Evolutionary conservation across 805 yeast genomes (phyloP).

Genomic region (Monosporozyma siamensis): DNA sequence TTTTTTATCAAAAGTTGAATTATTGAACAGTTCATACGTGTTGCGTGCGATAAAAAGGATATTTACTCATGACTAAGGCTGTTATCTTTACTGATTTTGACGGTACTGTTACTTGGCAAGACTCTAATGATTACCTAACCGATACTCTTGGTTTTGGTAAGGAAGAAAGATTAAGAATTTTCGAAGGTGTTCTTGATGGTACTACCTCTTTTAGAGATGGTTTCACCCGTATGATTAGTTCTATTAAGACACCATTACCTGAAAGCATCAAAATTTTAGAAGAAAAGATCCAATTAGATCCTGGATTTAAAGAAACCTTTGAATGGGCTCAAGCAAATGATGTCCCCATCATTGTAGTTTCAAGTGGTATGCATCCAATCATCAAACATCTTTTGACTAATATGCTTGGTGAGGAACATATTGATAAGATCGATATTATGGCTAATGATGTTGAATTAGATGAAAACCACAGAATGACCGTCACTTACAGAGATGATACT

Average conservation of each 20-base stretch:
- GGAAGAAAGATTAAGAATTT: constrained; percentile 53
- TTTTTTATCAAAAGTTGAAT: too few species aligned
- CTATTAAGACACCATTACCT: constrained; percentile 64
- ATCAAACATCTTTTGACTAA: constrained; percentile 66
- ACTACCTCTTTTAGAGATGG: constrained; percentile 70
- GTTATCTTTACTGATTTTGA: constrained; percentile 96
- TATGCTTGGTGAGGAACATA: constrained; percentile 70
- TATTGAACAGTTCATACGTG: too few species aligned
- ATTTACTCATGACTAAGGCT: constrained; percentile 49
- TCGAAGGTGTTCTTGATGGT: constrained; percentile 64
- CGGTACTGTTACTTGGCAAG: constrained; percentile 94
- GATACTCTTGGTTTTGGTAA: constrained; percentile 83
- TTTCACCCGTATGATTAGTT: constrained; percentile 74
- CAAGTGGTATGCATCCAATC: constrained; percentile 90
- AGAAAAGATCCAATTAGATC: constrained; percentile 66
- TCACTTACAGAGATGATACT: constrained; percentile 76
- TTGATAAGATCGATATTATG: constrained; percentile 63
- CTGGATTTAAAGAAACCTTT: constrained; percentile 79
- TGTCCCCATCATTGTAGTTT: constrained; percentile 80
- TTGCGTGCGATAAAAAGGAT: too few species aligned
- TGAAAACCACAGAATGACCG: constrained; percentile 64
- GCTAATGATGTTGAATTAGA: constrained; percentile 63
- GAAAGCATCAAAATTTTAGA: constrained; percentile 69
- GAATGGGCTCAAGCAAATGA: constrained; percentile 62
- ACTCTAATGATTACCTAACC: constrained; percentile 85